Evolutionary conservation across 2,329 filamentous ascomycete species (phyloP).

Genomic region (Diaporthe batatas): DNA sequence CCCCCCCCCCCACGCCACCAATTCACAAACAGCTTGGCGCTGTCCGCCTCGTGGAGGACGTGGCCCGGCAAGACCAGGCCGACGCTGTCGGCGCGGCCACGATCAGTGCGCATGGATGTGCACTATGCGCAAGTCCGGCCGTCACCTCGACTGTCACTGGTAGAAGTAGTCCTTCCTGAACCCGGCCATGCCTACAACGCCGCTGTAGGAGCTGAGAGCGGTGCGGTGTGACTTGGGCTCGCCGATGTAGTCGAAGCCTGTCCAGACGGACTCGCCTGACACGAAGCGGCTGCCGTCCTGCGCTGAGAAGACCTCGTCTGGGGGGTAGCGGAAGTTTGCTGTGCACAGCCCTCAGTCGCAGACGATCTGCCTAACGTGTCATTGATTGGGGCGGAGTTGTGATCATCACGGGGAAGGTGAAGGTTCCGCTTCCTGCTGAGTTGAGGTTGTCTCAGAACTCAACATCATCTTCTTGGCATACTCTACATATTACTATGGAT

Average conservation of each 20-base stretch:
- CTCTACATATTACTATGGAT: constrained; percentile 57
- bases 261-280: constrained; percentile 68
- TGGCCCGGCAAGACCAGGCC: constrained; percentile 66
- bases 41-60: constrained; percentile 64
- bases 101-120: constrained; percentile 70
- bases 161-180: constrained; percentile 70
- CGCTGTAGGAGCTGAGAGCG: constrained; percentile 66
- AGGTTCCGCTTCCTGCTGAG: constrained; percentile 66
- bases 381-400: constrained; percentile 54
- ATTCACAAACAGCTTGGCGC: constrained; percentile 68
- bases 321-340: constrained; percentile 59
- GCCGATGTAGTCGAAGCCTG: constrained; percentile 64
- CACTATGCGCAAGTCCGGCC: constrained; percentile 60
- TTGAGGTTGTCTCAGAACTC: constrained; percentile 58
- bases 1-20: too few relatives aligned
- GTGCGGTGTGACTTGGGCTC: constrained; percentile 63
- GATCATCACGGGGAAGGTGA: constrained; percentile 64
- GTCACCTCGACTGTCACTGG: constrained; percentile 68
- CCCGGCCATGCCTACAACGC: constrained; percentile 69
- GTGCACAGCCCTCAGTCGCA: constrained; percentile 67
- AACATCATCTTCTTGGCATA: constrained; percentile 63
- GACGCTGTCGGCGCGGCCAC: constrained; percentile 59
- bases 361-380: constrained; percentile 53
- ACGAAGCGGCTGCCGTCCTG: constrained; percentile 64
- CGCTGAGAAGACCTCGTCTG: constrained; percentile 65